Percentiles rank a stretch among this genome's conserved stretches.
Conservation (phyloP, 2,329 filamentous ascomycete genomes). For the Fusarium annulatum region DNA sequence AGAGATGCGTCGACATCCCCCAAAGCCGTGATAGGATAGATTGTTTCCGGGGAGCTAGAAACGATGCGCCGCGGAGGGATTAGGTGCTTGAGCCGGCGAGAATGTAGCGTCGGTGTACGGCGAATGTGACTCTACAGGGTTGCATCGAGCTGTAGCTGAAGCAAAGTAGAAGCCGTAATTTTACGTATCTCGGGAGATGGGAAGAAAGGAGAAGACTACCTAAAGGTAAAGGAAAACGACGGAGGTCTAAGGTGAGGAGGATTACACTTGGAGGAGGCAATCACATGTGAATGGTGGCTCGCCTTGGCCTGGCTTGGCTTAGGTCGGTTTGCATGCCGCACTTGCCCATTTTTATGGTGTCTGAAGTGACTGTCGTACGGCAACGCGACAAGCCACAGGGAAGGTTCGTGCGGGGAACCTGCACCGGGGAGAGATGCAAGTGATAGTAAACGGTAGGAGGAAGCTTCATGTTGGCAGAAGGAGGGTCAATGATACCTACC, state of each 20-base stretch:
- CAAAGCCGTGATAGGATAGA: constrained; percentile 24
- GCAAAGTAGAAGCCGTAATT: constrained; percentile 1
- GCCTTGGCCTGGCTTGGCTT: constrained; percentile 12
- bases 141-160: constrained; percentile 5
- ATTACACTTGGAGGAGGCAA: constrained; percentile 22
- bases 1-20: constrained; percentile 14
- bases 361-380: constrained; percentile 14
- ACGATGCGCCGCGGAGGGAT: constrained; percentile 22
- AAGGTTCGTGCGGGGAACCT: constrained; percentile 30
- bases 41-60: constrained; percentile 24
- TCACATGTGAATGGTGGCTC: constrained; percentile 39
- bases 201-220: not conserved
- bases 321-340: constrained; percentile 1
- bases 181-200: not conserved
- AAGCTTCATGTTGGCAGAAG: not conserved
- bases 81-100: not conserved
- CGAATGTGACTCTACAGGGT: constrained; percentile 21
- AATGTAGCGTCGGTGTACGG: constrained; percentile 6
- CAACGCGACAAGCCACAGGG: constrained; percentile 27
- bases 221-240: not conserved
- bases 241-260: not conserved
- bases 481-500: constrained; percentile 3
- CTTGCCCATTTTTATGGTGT: constrained; percentile 17
- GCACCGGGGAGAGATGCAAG: constrained; percentile 17
- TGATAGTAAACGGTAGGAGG: constrained; percentile 7